Evolutionary conservation across 2,329 filamentous ascomycete genomes (phyloP).

Genomic region (Lasiodiplodia gonubiensis): DNA sequence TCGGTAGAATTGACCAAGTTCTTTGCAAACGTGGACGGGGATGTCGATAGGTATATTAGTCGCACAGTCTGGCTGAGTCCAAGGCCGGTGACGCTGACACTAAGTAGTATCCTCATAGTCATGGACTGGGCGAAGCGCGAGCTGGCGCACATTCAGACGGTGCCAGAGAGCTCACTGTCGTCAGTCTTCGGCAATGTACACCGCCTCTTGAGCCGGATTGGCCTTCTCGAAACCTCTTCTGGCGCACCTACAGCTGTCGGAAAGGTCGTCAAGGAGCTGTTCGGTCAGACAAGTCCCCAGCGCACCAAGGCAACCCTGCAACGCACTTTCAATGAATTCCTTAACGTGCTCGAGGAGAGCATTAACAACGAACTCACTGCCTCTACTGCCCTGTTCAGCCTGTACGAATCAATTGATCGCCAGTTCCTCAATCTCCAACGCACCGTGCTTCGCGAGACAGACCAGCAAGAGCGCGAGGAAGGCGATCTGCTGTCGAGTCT

Average conservation of each 20-base stretch:
- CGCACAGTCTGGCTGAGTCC: conserved; percentile 23
- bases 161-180: conserved; percentile 67
- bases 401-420: conserved; percentile 91
- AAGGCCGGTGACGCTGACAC: conserved; percentile 32
- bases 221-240: conserved; percentile 43
- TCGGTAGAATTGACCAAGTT: conserved; percentile 88
- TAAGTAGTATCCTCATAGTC: conserved; percentile 77
- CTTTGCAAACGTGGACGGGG: conserved; percentile 90
- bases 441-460: conserved; percentile 81
- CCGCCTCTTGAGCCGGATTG: conserved; percentile 70
- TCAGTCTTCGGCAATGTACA: conserved; percentile 86
- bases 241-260: conserved; percentile 71
- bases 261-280: conserved; percentile 70
- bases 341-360: conserved; percentile 84
- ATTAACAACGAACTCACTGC: conserved; percentile 84
- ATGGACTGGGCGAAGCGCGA: conserved; percentile 97
- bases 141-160: conserved; percentile 70
- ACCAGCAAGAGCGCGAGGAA: conserved; percentile 79
- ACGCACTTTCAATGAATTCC: conserved; percentile 85
- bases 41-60: conserved; percentile 74
- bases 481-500: conserved; percentile 81
- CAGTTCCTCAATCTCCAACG: conserved; percentile 89
- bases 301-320: conserved; percentile 80
- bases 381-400: conserved; percentile 77
- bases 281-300: conserved; percentile 81